phyloP scores from a whole-genome alignment of 306 rosid species.

The Canavalia gladiata region DNA sequence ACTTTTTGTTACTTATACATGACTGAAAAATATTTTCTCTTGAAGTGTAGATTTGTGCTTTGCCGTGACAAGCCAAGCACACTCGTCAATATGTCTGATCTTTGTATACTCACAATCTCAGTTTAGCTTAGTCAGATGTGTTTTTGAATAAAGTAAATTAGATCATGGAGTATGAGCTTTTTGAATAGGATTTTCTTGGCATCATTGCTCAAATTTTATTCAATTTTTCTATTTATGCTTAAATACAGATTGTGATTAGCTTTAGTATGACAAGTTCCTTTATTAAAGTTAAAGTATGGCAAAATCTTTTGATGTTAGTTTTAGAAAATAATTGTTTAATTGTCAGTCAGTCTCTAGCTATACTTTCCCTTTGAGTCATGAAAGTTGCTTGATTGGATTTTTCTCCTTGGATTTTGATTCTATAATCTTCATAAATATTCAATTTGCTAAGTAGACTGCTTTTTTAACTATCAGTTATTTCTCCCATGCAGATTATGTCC shows the following conservation, averaged over 20 bases:
- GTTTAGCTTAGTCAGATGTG: conserved; percentile 6
- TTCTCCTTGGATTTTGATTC: conserved; percentile 18
- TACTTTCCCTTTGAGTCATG: neutral
- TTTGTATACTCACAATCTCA: neutral
- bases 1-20: neutral
- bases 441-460: conserved; percentile 35
- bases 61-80: conserved; percentile 1
- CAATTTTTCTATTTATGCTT: conserved; percentile 8
- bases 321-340: conserved; percentile 23
- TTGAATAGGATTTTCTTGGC: conserved; percentile 20
- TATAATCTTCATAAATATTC: neutral
- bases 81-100: conserved; percentile 3
- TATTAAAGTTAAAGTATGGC: neutral
- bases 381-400: conserved; percentile 31
- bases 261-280: conserved; percentile 19
- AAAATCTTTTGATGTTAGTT: conserved; percentile 1
- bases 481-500: conserved; percentile 71
- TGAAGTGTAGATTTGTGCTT: conserved; percentile 18
- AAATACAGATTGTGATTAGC: neutral
- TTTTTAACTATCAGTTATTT: conserved; percentile 24
- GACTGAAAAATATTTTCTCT: neutral
- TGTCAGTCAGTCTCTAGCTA: conserved; percentile 5
- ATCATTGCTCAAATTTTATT: conserved; percentile 9
- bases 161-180: neutral
- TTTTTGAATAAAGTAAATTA: conserved; percentile 8